phyloP scores from a whole-genome alignment of 2,329 filamentous ascomycete genomes.

The Pseudocercospora eumusae region DNA sequence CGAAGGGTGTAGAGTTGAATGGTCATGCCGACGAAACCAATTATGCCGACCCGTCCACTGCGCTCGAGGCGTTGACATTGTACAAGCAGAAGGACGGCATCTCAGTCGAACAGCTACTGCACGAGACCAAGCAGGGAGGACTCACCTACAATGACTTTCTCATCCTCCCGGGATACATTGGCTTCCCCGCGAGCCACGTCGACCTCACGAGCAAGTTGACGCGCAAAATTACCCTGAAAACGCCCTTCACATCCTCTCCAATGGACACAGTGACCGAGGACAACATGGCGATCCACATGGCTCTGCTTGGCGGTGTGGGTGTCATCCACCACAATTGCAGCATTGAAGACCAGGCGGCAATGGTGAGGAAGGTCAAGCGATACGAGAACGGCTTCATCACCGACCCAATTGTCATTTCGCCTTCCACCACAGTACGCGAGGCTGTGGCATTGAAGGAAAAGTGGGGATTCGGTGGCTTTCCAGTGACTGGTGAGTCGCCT shows the following conservation, averaged over 20 bases:
- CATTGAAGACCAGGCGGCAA: slow-evolving; percentile 94
- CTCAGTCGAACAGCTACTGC: slow-evolving; percentile 79
- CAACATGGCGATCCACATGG: slow-evolving; percentile 99
- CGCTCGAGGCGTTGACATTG: slow-evolving; percentile 73
- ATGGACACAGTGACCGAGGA: slow-evolving; percentile 99
- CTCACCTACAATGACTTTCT: slow-evolving; percentile 99
- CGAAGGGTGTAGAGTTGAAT: slow-evolving; percentile 12
- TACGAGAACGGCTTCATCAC: slow-evolving; percentile 99
- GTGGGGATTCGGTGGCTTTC: slow-evolving; percentile 98
- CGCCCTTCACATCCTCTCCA: slow-evolving; percentile 92
- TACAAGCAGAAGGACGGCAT: slow-evolving; percentile 84
- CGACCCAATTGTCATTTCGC: slow-evolving; percentile 89
- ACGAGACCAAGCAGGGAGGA: slow-evolving; percentile 88
- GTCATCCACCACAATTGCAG: slow-evolving; percentile 99
- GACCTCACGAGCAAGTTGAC: slow-evolving; percentile 87
- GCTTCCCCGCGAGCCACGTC: slow-evolving; percentile 90
- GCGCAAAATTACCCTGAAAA: slow-evolving; percentile 93
- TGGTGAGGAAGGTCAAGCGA: slow-evolving; percentile 98
- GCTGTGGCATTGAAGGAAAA: slow-evolving; percentile 91
- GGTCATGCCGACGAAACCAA: slow-evolving; percentile 20
- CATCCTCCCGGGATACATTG: slow-evolving; percentile 94
- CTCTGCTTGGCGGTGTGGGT: slow-evolving; percentile 81
- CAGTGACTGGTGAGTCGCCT: slow-evolving; percentile 82
- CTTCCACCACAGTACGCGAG: slow-evolving; percentile 84
- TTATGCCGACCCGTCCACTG: slow-evolving; percentile 43